These are phyloP conservation scores for Globisporangium ultimum DNA, from an alignment of 352 stramenopile species.

Conservation along the genomic window DNA sequence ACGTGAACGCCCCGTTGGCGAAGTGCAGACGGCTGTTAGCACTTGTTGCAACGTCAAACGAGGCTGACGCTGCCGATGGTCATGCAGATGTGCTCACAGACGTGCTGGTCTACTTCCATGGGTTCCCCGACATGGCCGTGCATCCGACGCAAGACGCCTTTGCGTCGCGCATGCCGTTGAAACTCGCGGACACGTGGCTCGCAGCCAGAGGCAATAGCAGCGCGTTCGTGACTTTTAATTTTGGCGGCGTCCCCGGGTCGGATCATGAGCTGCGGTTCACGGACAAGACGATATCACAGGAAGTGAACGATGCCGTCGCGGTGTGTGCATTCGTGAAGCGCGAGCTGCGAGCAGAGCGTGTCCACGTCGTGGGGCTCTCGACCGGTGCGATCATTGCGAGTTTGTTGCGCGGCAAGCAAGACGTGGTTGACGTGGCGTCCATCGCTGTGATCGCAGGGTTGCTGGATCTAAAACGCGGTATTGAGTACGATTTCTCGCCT, in stretches of 20 bases:
- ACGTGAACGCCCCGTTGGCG: background rate
- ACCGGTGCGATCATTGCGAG: slow-evolving; percentile 68
- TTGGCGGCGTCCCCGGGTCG: slow-evolving; percentile 58
- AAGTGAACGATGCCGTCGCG: slow-evolving; percentile 50
- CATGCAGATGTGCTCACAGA: slow-evolving; percentile 16
- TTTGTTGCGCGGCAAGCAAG: slow-evolving; percentile 35
- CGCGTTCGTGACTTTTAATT: slow-evolving; percentile 66
- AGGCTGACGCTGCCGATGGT: background rate
- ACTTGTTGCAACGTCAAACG: background rate
- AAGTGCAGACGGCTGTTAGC: background rate
- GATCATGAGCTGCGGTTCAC: slow-evolving; percentile 42
- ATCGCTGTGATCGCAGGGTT: slow-evolving; percentile 62
- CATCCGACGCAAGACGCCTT: slow-evolving; percentile 50
- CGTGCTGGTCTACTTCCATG: slow-evolving; percentile 68
- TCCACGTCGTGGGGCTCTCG: slow-evolving; percentile 68
- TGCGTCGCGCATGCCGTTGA: slow-evolving; percentile 51
- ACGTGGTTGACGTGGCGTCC: slow-evolving; percentile 30
- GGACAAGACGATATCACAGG: slow-evolving; percentile 54
- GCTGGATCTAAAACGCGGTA: slow-evolving; percentile 39
- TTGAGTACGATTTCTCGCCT: slow-evolving; percentile 55
- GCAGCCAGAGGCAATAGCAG: slow-evolving; percentile 8
- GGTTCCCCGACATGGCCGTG: slow-evolving; percentile 70
- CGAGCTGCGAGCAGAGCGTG: slow-evolving; percentile 8
- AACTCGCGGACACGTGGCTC: slow-evolving; percentile 56
- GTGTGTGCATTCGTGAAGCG: slow-evolving; percentile 43